phyloP scores from a whole-genome alignment of 164 flowering plant species.

The Magnolia sinica region DNA sequence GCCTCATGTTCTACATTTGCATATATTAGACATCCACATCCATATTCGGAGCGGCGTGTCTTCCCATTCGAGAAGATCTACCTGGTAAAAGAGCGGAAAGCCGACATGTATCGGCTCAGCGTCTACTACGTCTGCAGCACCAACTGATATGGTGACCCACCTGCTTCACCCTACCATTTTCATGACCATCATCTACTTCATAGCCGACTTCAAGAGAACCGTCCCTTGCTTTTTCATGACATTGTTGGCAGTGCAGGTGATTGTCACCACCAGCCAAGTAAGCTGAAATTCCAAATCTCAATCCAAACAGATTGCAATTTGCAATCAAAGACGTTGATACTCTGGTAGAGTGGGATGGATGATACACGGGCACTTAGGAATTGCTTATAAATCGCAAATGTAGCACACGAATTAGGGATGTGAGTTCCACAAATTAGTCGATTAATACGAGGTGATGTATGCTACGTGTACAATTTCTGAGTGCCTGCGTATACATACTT shows the following conservation, averaged over 20 bases:
- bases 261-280: constrained; percentile 88
- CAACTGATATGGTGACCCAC: constrained; percentile 90
- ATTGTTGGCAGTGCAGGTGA: constrained; percentile 47
- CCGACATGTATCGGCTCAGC: constrained; percentile 94
- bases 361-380: too few relatives aligned
- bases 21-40: constrained; percentile 97
- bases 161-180: constrained; percentile 71
- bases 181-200: constrained; percentile 86
- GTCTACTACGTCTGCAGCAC: constrained; percentile 85
- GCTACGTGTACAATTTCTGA: too few relatives aligned
- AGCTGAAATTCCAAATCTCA: constrained; percentile 9
- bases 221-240: constrained; percentile 80
- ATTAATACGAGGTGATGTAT: too few relatives aligned
- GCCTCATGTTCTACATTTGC: constrained; percentile 90
- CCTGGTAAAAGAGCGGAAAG: constrained; percentile 83
- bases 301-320: not conserved
- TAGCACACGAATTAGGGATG: too few relatives aligned
- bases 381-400: too few relatives aligned
- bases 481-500: too few relatives aligned
- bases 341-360: too few relatives aligned
- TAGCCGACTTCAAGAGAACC: constrained; percentile 87
- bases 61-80: constrained; percentile 88
- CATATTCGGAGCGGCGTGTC: constrained; percentile 84
- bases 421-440: too few relatives aligned
- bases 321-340: not conserved